Base-by-base conservation (phyloP, 805 yeast genomes). In the Wickerhamiella galacta region DNA sequence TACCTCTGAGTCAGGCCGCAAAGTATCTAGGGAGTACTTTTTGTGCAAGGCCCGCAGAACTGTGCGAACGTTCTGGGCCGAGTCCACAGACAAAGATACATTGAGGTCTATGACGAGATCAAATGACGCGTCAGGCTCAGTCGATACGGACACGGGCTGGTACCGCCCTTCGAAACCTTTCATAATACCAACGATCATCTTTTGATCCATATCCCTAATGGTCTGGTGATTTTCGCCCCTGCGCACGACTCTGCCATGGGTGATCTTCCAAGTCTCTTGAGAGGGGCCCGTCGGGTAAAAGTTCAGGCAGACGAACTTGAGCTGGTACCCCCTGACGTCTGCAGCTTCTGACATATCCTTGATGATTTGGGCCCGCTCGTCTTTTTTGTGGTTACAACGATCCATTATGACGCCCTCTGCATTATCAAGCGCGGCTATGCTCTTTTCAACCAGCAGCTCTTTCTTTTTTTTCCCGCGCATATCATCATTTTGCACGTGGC, bases 141-240 rank as follows among this genome's bases (percentile, higher is more conserved):
- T 50, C 0, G 40, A 34, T 1, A 56, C 37, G 37, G 67, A 56
- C 2, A 80, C 63, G 0, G 71, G 68, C 47, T 81, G 79, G 45
- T 75, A 80, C 36, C 90, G 57, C 4, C 61, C 60, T 30, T 79
- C 58, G 46, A 87, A 85, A 0, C 85, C 82, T 20, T 58, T 57
- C 80, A 87, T 71, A 20, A 90, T 75, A 15, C 62, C 65, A 21
- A 60, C 53, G 0, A 79, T 72, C 32, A 63, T 59, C 12, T 54
- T 52, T 4, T 59, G 58, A 7, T 74, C 71, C 35, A 66, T 62
- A 3, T 54, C 46, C 41, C 75, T 72, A 24, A 90, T 79, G 2
- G 85, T 71, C 51, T 79, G 94, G 51, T 90, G 98, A 41, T 79
- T 75, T 47, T 83, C 83, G 2, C 95, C 95, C 44, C 98, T 64